These are phyloP conservation scores for Globisporangium abappressorium DNA, from an alignment of 352 stramenopile species.

Conservation along the genomic window DNA sequence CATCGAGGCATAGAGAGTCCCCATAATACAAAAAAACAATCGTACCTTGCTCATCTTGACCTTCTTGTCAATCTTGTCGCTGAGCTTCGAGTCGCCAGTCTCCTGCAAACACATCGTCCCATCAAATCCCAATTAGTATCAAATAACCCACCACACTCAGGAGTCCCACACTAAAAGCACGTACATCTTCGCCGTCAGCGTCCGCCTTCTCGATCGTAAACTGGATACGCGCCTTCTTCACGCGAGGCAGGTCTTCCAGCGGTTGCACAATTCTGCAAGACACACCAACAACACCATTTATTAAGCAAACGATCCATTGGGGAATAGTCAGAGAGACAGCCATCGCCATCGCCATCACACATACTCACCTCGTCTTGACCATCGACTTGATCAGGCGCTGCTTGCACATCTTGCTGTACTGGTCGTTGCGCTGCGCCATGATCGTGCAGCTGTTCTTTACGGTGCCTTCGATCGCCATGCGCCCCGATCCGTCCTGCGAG, in stretches of 20 bases:
- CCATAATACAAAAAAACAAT: not conserved
- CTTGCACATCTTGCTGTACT: slow-evolving; percentile 85
- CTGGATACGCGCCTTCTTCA: slow-evolving; percentile 78
- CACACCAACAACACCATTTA: not conserved
- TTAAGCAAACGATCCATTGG: not conserved
- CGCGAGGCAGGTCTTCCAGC: slow-evolving; percentile 67
- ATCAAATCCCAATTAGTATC: slow-evolving; percentile 4
- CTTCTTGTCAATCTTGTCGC: slow-evolving; percentile 81
- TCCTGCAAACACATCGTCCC: slow-evolving; percentile 26
- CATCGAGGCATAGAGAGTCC: not conserved
- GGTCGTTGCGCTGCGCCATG: slow-evolving; percentile 79
- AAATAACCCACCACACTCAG: not conserved
- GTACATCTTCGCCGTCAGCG: slow-evolving; percentile 59
- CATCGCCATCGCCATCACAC: not conserved
- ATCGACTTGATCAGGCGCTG: slow-evolving; percentile 85
- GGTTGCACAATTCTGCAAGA: slow-evolving; percentile 60
- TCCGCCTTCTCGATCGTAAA: slow-evolving; percentile 83
- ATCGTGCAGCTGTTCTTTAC: slow-evolving; percentile 86
- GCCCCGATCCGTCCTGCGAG: slow-evolving; percentile 77
- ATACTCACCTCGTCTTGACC: slow-evolving; percentile 63
- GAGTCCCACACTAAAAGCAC: slow-evolving; percentile 6
- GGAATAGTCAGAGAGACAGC: not conserved
- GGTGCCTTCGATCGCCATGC: slow-evolving; percentile 85
- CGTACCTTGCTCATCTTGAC: slow-evolving; percentile 88
- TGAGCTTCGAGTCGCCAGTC: slow-evolving; percentile 45